Percentiles rank a stretch among this genome's conserved stretches.
phyloP scores from a whole-genome alignment of 352 stramenopile species.

The Pythium aristosporum region DNA sequence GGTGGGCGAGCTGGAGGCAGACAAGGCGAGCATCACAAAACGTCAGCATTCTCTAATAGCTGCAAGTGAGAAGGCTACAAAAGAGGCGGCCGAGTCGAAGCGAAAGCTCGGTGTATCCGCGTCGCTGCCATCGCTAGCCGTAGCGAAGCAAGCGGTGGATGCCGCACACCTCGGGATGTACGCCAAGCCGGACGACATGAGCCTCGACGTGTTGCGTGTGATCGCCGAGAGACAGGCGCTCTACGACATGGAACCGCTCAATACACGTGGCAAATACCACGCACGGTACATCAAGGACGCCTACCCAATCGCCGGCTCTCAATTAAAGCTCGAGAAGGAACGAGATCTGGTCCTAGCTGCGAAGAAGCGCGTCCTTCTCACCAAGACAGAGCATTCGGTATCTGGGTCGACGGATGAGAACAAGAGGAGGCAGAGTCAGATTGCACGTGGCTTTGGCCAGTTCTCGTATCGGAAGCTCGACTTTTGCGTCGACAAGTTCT shows the following conservation, averaged over 20 bases:
- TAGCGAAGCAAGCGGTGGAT: not conserved
- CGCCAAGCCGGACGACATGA: slow-evolving; percentile 44
- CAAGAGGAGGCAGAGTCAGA: not conserved
- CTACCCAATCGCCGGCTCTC: slow-evolving; percentile 71
- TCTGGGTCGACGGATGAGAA: not conserved
- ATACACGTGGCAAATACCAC: slow-evolving; percentile 73
- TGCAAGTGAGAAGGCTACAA: not conserved
- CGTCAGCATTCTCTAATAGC: slow-evolving; percentile 7
- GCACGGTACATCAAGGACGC: slow-evolving; percentile 57
- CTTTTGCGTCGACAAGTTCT: slow-evolving; percentile 45
- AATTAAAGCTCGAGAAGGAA: slow-evolving; percentile 70
- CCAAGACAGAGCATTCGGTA: slow-evolving; percentile 6
- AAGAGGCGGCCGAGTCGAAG: not conserved
- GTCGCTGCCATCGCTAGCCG: slow-evolving; percentile 8
- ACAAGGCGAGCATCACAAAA: slow-evolving; percentile 16
- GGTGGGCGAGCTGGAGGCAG: slow-evolving; percentile 18
- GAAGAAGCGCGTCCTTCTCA: slow-evolving; percentile 71
- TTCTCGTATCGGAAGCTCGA: slow-evolving; percentile 48
- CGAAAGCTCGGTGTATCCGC: slow-evolving; percentile 2
- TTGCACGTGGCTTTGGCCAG: not conserved
- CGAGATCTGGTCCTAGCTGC: slow-evolving; percentile 48
- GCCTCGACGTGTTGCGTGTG: slow-evolving; percentile 36
- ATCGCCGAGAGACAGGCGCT: slow-evolving; percentile 44
- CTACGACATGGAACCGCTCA: slow-evolving; percentile 38
- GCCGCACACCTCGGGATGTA: slow-evolving; percentile 39